Evolutionary conservation across 106 monocot genomes (phyloP).

Genomic region (Triglochin maritima): DNA sequence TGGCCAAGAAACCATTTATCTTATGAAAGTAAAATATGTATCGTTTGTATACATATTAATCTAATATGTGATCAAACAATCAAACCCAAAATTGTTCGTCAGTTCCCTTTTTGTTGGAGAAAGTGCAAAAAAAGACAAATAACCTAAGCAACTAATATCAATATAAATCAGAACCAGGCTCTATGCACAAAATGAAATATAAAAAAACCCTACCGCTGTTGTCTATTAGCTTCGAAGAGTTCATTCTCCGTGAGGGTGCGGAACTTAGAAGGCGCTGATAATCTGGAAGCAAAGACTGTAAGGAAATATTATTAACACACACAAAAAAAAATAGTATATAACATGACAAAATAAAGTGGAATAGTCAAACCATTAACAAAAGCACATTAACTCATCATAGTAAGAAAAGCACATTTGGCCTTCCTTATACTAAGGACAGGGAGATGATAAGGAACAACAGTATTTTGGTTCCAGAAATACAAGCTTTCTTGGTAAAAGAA

Average conservation of each 20-base stretch:
- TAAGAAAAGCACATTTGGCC: too few species aligned
- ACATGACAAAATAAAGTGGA: not conserved
- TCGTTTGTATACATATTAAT: too few species aligned
- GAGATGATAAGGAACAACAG: not conserved
- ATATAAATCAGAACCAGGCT: not conserved
- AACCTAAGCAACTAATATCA: not conserved
- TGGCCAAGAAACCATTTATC: too few species aligned
- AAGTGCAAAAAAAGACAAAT: too few species aligned
- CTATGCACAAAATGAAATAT: not conserved
- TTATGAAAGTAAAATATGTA: too few species aligned
- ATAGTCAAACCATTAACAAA: too few species aligned
- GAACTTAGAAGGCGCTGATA: constrained; percentile 97
- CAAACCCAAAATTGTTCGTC: too few species aligned
- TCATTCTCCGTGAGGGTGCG: constrained; percentile 73
- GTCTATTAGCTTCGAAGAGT: constrained; percentile 80
- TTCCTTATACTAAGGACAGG: not conserved
- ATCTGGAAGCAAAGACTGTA: constrained; percentile 87
- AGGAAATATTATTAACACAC: not conserved
- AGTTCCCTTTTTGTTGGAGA: too few species aligned
- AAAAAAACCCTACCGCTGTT: constrained; percentile 63
- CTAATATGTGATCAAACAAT: too few species aligned
- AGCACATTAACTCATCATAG: too few species aligned
- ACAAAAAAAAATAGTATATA: constrained; percentile 17
- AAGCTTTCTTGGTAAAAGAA: not conserved
- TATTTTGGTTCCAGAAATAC: not conserved